Conservation (phyloP, 2,329 filamentous ascomycete species). For the Colletotrichum scovillei region DNA sequence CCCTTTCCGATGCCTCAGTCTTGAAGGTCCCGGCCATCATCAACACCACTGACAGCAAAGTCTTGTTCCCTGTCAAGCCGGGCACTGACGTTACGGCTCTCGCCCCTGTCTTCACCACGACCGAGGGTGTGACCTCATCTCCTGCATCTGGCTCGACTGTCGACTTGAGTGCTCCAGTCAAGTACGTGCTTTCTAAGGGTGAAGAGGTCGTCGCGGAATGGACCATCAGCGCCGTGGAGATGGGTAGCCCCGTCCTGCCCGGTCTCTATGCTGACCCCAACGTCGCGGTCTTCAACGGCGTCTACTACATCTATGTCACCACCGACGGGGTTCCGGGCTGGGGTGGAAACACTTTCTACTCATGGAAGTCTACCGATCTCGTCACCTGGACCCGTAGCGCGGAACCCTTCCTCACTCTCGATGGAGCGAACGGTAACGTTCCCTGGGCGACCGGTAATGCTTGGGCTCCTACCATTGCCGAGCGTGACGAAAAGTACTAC, state of each 20-base stretch:
- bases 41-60: constrained; percentile 28
- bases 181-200: constrained; percentile 35
- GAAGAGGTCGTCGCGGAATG: constrained; percentile 20
- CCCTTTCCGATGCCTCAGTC: constrained; percentile 26
- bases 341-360: constrained; percentile 59
- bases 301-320: constrained; percentile 60
- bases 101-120: constrained; percentile 37
- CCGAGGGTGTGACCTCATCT: constrained; percentile 34
- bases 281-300: constrained; percentile 54
- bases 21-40: constrained; percentile 37
- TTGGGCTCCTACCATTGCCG: constrained; percentile 74
- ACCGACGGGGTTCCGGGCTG: constrained; percentile 57
- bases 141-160: constrained; percentile 37
- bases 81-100: constrained; percentile 37
- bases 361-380: constrained; percentile 58
- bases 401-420: constrained; percentile 56
- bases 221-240: constrained; percentile 35
- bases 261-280: constrained; percentile 60
- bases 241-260: constrained; percentile 48
- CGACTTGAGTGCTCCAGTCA: constrained; percentile 34
- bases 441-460: constrained; percentile 75
- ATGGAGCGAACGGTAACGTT: constrained; percentile 61
- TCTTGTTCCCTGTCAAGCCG: constrained; percentile 37
- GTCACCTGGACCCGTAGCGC: constrained; percentile 53
- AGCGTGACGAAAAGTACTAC: constrained; percentile 71